Conservation (phyloP, 805 yeast genomes). For the Saturnispora sanitii region DNA sequence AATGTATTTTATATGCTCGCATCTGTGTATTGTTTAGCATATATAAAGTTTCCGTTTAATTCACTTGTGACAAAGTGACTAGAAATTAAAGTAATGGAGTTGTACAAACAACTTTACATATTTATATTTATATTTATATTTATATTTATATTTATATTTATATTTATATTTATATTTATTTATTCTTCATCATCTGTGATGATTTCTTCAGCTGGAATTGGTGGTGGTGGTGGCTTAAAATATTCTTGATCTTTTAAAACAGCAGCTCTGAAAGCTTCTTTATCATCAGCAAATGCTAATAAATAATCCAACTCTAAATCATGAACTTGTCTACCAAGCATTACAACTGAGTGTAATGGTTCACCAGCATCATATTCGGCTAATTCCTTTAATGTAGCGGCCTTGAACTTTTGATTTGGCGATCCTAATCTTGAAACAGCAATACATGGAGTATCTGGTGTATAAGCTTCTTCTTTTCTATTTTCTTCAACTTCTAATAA, state of each 20-base stretch:
- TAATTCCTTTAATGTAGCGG: constrained; percentile 73
- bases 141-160: no score
- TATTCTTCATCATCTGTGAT: constrained; percentile 14
- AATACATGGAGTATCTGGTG: constrained; percentile 83
- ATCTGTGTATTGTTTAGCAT: no score
- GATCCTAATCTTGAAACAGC: constrained; percentile 90
- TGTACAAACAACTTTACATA: no score
- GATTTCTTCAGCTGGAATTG: constrained; percentile 11
- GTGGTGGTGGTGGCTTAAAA: constrained; percentile 35
- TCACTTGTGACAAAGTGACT: no score
- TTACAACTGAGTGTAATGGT: constrained; percentile 85
- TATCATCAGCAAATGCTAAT: constrained; percentile 62
- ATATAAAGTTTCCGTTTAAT: no score
- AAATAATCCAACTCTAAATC: constrained; percentile 85
- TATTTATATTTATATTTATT: no score
- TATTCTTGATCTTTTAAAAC: constrained; percentile 53
- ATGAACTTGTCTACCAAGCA: constrained; percentile 89
- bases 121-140: no score
- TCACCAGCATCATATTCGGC: constrained; percentile 84
- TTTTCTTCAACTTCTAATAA: constrained; percentile 77
- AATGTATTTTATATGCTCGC: no score
- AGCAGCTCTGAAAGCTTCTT: constrained; percentile 37
- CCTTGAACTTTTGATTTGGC: constrained; percentile 69
- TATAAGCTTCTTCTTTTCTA: constrained; percentile 69
- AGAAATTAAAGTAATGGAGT: no score